A percentile compares a stretch with the other conserved stretches of the same genome.
Evolutionary conservation across 1,139 yeast species (phyloP).

Genomic region (Saccharomyces uvarum): DNA sequence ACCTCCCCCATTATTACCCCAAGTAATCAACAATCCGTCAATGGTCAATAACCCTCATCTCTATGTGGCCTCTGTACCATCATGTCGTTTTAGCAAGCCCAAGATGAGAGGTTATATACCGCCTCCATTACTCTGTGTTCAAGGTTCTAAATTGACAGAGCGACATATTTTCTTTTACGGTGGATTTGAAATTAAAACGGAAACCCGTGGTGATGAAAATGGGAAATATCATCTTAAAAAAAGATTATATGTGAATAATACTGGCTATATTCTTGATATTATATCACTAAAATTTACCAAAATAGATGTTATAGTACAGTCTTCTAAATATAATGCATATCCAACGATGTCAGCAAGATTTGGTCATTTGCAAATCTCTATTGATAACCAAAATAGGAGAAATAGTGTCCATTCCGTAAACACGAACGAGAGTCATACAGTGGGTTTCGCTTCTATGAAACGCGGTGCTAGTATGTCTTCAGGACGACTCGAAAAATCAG

Average conservation of each 20-base stretch:
- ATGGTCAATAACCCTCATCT: slow-evolving; percentile 32
- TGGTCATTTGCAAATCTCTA: slow-evolving; percentile 37
- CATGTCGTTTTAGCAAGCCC: slow-evolving; percentile 30
- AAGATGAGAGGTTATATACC: slow-evolving; percentile 33
- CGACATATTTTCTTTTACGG: slow-evolving; percentile 40
- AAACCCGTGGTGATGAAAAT: slow-evolving; percentile 21
- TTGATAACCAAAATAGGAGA: slow-evolving; percentile 9
- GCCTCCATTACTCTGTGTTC: slow-evolving; percentile 37
- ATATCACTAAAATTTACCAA: slow-evolving; percentile 34
- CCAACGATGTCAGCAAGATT: slow-evolving; percentile 40
- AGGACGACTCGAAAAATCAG: background rate
- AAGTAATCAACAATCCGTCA: slow-evolving; percentile 34
- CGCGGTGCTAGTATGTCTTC: background rate
- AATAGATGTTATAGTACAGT: slow-evolving; percentile 35
- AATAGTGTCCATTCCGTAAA: background rate
- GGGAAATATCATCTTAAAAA: slow-evolving; percentile 31
- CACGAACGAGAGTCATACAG: slow-evolving; percentile 1
- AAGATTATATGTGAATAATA: slow-evolving; percentile 32
- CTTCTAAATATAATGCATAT: slow-evolving; percentile 31
- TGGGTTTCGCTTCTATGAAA: background rate
- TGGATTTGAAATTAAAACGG: slow-evolving; percentile 38
- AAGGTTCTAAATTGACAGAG: slow-evolving; percentile 34
- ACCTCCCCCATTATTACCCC: slow-evolving; percentile 38
- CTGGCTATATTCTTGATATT: slow-evolving; percentile 38
- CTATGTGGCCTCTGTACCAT: slow-evolving; percentile 30